A percentile compares a stretch with the other conserved stretches of the same genome.
These are phyloP conservation scores for Coemansia sp. DNA, from an alignment of 192 early-diverging fungal genomes.

Conservation along the genomic window DNA sequence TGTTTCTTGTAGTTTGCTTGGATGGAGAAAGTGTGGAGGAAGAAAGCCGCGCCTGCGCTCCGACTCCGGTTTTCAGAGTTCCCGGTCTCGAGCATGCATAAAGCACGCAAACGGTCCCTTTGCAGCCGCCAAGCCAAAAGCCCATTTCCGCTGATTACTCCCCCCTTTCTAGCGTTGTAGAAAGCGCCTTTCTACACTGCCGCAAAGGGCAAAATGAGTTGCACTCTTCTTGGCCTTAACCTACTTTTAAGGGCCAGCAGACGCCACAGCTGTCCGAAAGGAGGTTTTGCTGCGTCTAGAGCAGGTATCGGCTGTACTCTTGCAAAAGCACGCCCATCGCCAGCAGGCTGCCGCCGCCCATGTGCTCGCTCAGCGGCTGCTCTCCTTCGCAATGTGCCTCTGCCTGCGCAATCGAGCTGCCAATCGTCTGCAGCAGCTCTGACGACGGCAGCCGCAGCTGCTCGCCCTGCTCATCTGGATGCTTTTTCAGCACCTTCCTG, in stretches of 20 bases:
- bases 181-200: not conserved
- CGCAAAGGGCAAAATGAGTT: too few relatives aligned
- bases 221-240: too few relatives aligned
- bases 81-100: not conserved
- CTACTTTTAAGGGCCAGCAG: too few relatives aligned
- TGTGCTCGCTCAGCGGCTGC: constrained; percentile 19
- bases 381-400: constrained; percentile 10
- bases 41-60: not conserved
- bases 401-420: constrained; percentile 11
- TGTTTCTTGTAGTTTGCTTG: not conserved
- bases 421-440: constrained; percentile 39
- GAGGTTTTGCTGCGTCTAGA: too few relatives aligned
- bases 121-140: not conserved
- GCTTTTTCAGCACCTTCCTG: constrained; percentile 1
- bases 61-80: not conserved
- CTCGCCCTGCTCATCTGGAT: constrained; percentile 4
- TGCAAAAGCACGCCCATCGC: constrained; percentile 47
- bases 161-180: not conserved
- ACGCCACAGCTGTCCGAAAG: too few relatives aligned
- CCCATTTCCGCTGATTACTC: not conserved
- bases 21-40: not conserved
- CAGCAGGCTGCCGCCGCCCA: constrained; percentile 45
- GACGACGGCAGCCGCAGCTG: constrained; percentile 42
- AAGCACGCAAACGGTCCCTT: not conserved
- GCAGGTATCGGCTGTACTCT: constrained; percentile 33